These are phyloP conservation scores for Entomortierella beljakovae DNA, from an alignment of 192 early-diverging fungal species.

Conservation along the genomic window DNA sequence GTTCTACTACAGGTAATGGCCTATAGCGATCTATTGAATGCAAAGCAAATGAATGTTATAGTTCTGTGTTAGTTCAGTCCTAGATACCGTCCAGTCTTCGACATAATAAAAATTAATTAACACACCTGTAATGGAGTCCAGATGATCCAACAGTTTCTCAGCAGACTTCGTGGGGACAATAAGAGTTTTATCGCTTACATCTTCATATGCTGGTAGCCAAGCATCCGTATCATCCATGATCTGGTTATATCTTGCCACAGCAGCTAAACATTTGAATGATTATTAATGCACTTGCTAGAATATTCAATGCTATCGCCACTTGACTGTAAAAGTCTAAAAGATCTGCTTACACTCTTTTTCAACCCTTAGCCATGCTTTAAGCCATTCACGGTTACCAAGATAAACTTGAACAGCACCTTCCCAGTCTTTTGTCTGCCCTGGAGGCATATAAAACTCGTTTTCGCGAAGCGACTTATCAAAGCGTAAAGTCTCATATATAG, in stretches of 20 bases:
- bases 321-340: not conserved
- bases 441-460: constrained; percentile 65
- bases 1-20: constrained; percentile 67
- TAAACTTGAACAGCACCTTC: constrained; percentile 61
- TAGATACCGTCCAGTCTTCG: too few species aligned
- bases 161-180: constrained; percentile 71
- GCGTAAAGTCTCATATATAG: constrained; percentile 69
- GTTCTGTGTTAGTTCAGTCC: too few species aligned
- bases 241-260: constrained; percentile 71
- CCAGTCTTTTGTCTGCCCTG: constrained; percentile 54
- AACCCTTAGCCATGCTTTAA: constrained; percentile 75
- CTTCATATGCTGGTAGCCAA: constrained; percentile 70
- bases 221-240: constrained; percentile 68
- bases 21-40: constrained; percentile 63
- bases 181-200: constrained; percentile 61
- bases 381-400: constrained; percentile 65
- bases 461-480: constrained; percentile 79
- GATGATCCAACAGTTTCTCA: constrained; percentile 65
- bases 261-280: constrained; percentile 38
- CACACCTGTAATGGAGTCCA: constrained; percentile 70
- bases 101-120: not conserved
- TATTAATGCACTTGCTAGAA: not conserved
- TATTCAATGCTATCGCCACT: too few species aligned
- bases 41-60: not conserved
- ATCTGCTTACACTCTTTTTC: constrained; percentile 69